These are phyloP conservation scores for Grifola frondosa DNA, from an alignment of 1,284 basidiomycete species.

Conservation along the genomic window DNA sequence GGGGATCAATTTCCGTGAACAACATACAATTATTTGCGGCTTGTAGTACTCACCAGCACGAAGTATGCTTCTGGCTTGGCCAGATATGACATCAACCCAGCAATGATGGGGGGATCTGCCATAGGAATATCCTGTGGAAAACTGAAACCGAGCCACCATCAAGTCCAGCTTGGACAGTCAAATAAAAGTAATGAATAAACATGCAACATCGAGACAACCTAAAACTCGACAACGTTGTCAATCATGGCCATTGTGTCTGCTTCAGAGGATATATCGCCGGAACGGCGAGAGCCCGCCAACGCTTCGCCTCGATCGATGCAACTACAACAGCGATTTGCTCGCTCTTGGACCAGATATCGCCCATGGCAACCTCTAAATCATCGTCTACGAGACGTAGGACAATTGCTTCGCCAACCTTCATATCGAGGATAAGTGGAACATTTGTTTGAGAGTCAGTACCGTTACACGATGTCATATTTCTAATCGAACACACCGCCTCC, in stretches of 20 bases:
- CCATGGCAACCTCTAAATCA: constrained; percentile 40
- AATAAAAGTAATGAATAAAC: neutral
- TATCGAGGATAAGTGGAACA: too few relatives aligned
- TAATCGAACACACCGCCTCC: constrained; percentile 22
- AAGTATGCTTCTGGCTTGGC: constrained; percentile 23
- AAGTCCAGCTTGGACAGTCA: too few relatives aligned
- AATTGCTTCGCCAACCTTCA: constrained; percentile 44
- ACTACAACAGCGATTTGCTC: constrained; percentile 29
- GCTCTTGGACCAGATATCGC: constrained; percentile 34
- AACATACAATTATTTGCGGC: too few relatives aligned
- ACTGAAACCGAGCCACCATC: too few relatives aligned
- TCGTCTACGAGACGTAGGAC: constrained; percentile 42
- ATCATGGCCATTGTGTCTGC: constrained; percentile 38
- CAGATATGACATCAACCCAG: constrained; percentile 24
- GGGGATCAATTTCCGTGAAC: too few relatives aligned
- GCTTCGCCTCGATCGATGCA: constrained; percentile 30
- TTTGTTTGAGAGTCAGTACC: too few relatives aligned
- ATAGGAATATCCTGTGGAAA: constrained; percentile 11
- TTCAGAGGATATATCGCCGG: constrained; percentile 38
- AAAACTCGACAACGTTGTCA: constrained; percentile 22
- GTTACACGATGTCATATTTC: too few relatives aligned
- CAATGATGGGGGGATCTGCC: constrained; percentile 15
- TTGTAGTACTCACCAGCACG: constrained; percentile 16
- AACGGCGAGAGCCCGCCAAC: constrained; percentile 29
- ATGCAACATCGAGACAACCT: constrained; percentile 28